Evolutionary conservation across 768 basidiomycete genomes (phyloP).

Genomic region (Mycena filopes): DNA sequence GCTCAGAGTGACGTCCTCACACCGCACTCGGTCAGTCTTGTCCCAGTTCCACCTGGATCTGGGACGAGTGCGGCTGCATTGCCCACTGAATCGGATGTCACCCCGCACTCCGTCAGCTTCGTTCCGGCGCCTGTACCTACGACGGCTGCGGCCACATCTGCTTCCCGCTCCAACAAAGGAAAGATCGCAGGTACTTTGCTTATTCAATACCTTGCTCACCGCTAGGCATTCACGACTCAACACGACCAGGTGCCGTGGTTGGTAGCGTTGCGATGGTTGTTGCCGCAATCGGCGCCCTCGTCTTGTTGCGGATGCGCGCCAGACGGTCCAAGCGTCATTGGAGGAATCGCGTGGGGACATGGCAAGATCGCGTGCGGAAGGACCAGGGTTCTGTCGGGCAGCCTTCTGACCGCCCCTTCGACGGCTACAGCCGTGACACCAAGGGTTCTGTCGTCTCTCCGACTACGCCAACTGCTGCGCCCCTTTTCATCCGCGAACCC

Average conservation of each 20-base stretch:
- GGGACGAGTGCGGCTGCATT: neutral
- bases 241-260: slow-evolving; percentile 8
- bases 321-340: slow-evolving; percentile 25
- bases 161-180: slow-evolving; percentile 10
- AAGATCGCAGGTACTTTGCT: slow-evolving; percentile 21
- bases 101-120: neutral
- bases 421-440: slow-evolving; percentile 31
- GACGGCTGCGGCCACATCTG: neutral
- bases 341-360: slow-evolving; percentile 25
- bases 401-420: slow-evolving; percentile 27
- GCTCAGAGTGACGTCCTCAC: slow-evolving; percentile 12
- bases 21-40: slow-evolving; percentile 1
- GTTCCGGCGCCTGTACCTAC: neutral
- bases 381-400: slow-evolving; percentile 37
- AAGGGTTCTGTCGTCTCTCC: slow-evolving; percentile 20
- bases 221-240: too few relatives aligned
- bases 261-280: slow-evolving; percentile 19
- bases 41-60: neutral
- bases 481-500: slow-evolving; percentile 16
- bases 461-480: slow-evolving; percentile 17
- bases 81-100: slow-evolving; percentile 2
- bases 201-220: too few relatives aligned
- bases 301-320: slow-evolving; percentile 21
- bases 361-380: slow-evolving; percentile 32
- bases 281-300: slow-evolving; percentile 9